Base-by-base conservation (phyloP, 1,139 yeast genomes). In the Lodderomyces orthopsilosis region DNA sequence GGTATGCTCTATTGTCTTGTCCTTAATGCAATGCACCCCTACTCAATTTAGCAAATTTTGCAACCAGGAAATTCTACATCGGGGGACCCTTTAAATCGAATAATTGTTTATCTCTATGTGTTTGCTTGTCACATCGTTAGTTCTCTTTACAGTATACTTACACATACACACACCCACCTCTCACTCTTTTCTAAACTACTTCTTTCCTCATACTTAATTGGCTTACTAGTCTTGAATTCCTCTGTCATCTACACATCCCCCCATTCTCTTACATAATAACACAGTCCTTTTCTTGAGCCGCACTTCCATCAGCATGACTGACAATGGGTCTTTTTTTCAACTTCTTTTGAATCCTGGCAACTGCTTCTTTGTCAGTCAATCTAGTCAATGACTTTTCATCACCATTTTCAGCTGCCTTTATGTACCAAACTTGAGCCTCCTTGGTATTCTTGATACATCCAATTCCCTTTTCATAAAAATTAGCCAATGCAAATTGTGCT, bases 401-500 rank as follows among this genome's bases (percentile, higher is more conserved):
- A 4, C 93, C 90, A 43, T 75, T 77, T 40, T 78, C 79, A 2
- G 89, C 91, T 0, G 96, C 96, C 52, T 70, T 75, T 38, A 71
- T 70, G 57, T 84, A 87, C 96, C 96, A 91, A 37, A 66, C 64
- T 56, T 81, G 80, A 0, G 96, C 85, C 54, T 75, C 79, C 6
- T 63, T 60, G 7, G 64, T 49, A 59, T 86, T 78, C 37, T 73
- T 67, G 27, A 76, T 80, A 59, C 95, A 84, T 2, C 98, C 98
- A 51, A 89, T 81, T 1, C 98, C 98, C 58, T 83, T 79, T 49
- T 89, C 95, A 58, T 81, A 80, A 56, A 91, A 90, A 58, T 85
- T 85, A 18, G 93, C 96, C 37, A 89, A 70, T 0, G 95, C 88
- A 61, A 79, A 84, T 71, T 90, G 96, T 1, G 96, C 98, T 62